Evolutionary conservation across 2,329 filamentous ascomycete genomes (phyloP).

Genomic region (Thelonectria olida): DNA sequence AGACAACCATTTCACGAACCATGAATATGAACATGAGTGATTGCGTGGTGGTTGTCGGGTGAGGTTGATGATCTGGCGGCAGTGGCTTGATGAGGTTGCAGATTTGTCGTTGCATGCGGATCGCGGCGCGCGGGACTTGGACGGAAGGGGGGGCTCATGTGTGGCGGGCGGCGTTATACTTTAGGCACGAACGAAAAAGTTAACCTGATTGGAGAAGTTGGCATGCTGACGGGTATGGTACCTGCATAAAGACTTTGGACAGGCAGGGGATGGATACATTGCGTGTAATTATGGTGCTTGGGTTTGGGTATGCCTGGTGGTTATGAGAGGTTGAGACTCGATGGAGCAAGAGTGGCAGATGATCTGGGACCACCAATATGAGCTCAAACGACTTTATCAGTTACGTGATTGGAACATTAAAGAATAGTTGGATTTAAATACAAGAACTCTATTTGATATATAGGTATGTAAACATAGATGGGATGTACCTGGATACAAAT

Average conservation of each 20-base stretch:
- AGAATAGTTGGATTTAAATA: constrained; percentile 1
- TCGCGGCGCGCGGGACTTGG: too few relatives aligned
- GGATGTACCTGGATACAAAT: constrained; percentile 7
- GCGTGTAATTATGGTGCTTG: too few relatives aligned
- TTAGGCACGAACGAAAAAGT: background rate
- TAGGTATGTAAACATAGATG: background rate
- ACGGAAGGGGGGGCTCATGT: too few relatives aligned
- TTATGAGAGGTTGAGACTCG: background rate
- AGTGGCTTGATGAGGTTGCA: constrained; percentile 4
- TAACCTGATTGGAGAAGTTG: background rate
- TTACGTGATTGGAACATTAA: background rate
- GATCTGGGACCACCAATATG: background rate
- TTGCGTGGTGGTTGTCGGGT: background rate
- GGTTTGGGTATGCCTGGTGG: too few relatives aligned
- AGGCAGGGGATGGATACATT: background rate
- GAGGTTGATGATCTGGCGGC: background rate
- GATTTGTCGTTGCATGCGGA: background rate
- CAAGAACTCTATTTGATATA: background rate
- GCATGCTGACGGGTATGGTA: constrained; percentile 9
- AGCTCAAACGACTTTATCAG: background rate
- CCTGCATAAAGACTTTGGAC: constrained; percentile 11
- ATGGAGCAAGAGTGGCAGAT: background rate
- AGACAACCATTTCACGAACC: too few relatives aligned
- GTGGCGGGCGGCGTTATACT: background rate
- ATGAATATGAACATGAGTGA: background rate